These are phyloP conservation scores for Trebouxia sp. DNA, from an alignment of 139 green algal genomes.

Conservation along the genomic window DNA sequence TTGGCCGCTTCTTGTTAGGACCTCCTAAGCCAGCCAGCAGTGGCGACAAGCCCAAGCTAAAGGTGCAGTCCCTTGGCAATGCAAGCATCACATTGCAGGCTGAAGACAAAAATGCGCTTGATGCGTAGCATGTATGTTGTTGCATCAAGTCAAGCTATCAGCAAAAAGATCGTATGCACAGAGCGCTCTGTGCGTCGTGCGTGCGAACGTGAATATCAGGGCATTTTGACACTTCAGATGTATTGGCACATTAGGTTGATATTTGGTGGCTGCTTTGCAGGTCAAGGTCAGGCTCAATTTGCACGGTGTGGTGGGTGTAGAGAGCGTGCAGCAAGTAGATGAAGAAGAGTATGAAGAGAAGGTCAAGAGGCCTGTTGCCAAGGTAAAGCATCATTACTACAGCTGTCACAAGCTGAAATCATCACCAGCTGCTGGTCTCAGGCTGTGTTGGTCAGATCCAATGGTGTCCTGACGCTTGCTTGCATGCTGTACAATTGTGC, in stretches of 20 bases:
- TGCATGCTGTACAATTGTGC: not conserved
- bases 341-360: constrained; percentile 79
- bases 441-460: no score
- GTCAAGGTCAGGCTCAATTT: constrained; percentile 85
- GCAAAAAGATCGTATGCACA: no score
- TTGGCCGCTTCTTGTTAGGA: constrained; percentile 59
- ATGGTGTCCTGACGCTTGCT: no score
- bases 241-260: no score
- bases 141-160: no score
- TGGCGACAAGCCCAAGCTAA: constrained; percentile 82
- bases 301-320: constrained; percentile 84
- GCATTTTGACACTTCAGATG: no score
- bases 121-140: no score
- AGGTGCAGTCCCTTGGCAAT: constrained; percentile 58
- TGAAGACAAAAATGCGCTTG: no score
- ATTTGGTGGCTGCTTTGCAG: not conserved
- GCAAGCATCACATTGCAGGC: not conserved
- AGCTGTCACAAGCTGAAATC: no score
- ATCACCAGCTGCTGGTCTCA: no score
- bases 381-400: not conserved
- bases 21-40: constrained; percentile 41
- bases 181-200: no score
- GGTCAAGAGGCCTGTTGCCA: constrained; percentile 23
- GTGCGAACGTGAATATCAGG: no score
- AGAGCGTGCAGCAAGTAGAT: constrained; percentile 78